These are phyloP conservation scores for Nakazawaea ernobii DNA, from an alignment of 805 yeast species.

Conservation along the genomic window DNA sequence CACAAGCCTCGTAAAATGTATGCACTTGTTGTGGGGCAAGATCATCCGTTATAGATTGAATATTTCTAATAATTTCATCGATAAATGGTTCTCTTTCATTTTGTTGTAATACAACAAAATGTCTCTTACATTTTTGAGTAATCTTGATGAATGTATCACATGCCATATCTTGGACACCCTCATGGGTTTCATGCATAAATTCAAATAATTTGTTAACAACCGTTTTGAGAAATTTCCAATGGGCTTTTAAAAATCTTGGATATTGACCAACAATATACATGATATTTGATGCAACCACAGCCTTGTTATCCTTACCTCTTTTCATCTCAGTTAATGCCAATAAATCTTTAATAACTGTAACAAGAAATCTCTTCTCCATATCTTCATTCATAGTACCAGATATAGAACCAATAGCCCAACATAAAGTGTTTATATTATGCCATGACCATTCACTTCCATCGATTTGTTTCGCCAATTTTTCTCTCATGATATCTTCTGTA, in stretches of 20 bases:
- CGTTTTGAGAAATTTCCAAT: constrained; percentile 95
- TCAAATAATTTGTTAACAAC: constrained; percentile 94
- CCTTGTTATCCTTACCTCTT: constrained; percentile 96
- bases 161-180: constrained; percentile 99
- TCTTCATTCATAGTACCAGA: constrained; percentile 99
- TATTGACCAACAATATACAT: constrained; percentile 99
- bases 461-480: constrained; percentile 84
- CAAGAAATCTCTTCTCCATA: constrained; percentile 91
- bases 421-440: constrained; percentile 93
- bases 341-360: constrained; percentile 87
- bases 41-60: constrained; percentile 84
- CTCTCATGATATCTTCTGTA: constrained; percentile 90
- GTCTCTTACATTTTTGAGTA: constrained; percentile 90
- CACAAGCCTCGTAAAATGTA: constrained; percentile 97
- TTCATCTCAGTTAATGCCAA: constrained; percentile 91
- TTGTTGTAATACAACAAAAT: constrained; percentile 82
- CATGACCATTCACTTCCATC: constrained; percentile 99
- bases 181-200: constrained; percentile 99
- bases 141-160: constrained; percentile 98
- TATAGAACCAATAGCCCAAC: constrained; percentile 99
- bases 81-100: constrained; percentile 88
- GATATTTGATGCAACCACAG: constrained; percentile 98
- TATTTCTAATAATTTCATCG: constrained; percentile 78
- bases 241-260: constrained; percentile 95
- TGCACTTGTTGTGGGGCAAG: constrained; percentile 97